phyloP scores from a whole-genome alignment of 1,284 basidiomycete species.

The Xerocomus amazonicus region DNA sequence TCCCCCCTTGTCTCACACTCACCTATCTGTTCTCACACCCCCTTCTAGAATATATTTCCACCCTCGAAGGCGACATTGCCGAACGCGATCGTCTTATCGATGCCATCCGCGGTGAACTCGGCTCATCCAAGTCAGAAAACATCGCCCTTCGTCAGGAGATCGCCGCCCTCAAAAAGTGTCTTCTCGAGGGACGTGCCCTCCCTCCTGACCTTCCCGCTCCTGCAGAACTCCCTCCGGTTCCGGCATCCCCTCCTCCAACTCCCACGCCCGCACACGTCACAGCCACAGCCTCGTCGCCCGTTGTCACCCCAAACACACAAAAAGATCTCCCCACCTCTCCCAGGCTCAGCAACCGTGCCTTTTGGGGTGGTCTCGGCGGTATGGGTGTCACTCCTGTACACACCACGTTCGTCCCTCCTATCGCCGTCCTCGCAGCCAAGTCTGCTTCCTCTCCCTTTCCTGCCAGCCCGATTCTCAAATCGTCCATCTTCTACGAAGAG shows the following conservation, averaged over 20 bases:
- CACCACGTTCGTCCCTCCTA: slow-evolving; percentile 72
- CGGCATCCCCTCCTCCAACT: slow-evolving; percentile 37
- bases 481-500: slow-evolving; percentile 32
- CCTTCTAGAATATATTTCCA: slow-evolving; percentile 82
- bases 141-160: slow-evolving; percentile 82
- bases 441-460: slow-evolving; percentile 10
- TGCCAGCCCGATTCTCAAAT: slow-evolving; percentile 28
- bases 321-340: slow-evolving; percentile 78
- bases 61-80: slow-evolving; percentile 90
- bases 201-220: slow-evolving; percentile 43
- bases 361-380: slow-evolving; percentile 73
- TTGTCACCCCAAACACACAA: slow-evolving; percentile 71
- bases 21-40: slow-evolving; percentile 4
- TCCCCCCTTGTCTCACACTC: slow-evolving; percentile 28
- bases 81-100: slow-evolving; percentile 90
- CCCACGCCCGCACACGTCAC: slow-evolving; percentile 16
- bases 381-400: slow-evolving; percentile 84
- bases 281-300: slow-evolving; percentile 25
- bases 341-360: slow-evolving; percentile 45
- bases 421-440: slow-evolving; percentile 32
- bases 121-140: slow-evolving; percentile 79
- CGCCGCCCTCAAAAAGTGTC: slow-evolving; percentile 73
- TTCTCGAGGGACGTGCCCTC: slow-evolving; percentile 56
- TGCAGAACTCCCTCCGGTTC: slow-evolving; percentile 37
- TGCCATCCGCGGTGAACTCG: slow-evolving; percentile 83